Evolutionary conservation across 768 basidiomycete genomes (phyloP).

Genomic region (Calvatia gigantea): DNA sequence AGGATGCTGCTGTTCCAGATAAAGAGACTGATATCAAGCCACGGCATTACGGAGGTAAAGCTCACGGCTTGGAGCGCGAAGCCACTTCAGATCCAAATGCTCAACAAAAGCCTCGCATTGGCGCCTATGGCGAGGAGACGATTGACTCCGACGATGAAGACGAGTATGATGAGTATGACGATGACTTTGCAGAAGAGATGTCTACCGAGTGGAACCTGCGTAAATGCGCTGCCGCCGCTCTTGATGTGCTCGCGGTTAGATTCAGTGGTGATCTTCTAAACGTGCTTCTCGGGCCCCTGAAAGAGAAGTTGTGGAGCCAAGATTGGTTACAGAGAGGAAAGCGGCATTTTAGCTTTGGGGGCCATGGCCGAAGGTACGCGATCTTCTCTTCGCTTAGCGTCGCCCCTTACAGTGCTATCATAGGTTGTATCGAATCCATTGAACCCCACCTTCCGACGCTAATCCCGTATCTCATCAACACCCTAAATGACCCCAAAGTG

Average conservation of each 20-base stretch:
- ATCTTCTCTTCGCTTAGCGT: neutral
- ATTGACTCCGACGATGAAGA: slow-evolving; percentile 86
- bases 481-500: slow-evolving; percentile 90
- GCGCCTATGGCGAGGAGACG: slow-evolving; percentile 80
- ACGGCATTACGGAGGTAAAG: slow-evolving; percentile 82
- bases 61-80: slow-evolving; percentile 83
- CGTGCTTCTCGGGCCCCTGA: slow-evolving; percentile 83
- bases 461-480: slow-evolving; percentile 89
- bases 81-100: slow-evolving; percentile 33
- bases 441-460: slow-evolving; percentile 93
- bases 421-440: slow-evolving; percentile 95
- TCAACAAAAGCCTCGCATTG: slow-evolving; percentile 38
- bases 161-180: slow-evolving; percentile 81
- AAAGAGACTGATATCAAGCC: slow-evolving; percentile 97
- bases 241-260: slow-evolving; percentile 94
- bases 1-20: slow-evolving; percentile 88
- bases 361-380: slow-evolving; percentile 95
- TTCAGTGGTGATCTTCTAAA: slow-evolving; percentile 89
- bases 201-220: slow-evolving; percentile 98
- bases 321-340: slow-evolving; percentile 96
- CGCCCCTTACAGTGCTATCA: slow-evolving; percentile 10
- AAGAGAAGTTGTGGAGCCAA: slow-evolving; percentile 87
- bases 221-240: slow-evolving; percentile 96
- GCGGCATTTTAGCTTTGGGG: slow-evolving; percentile 91
- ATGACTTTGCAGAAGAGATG: slow-evolving; percentile 95